Evolutionary conservation across 2,329 filamentous ascomycete genomes (phyloP), one percentile per base, ranked within the genome.

Genomic region (Aspergillus ibericus): DNA sequence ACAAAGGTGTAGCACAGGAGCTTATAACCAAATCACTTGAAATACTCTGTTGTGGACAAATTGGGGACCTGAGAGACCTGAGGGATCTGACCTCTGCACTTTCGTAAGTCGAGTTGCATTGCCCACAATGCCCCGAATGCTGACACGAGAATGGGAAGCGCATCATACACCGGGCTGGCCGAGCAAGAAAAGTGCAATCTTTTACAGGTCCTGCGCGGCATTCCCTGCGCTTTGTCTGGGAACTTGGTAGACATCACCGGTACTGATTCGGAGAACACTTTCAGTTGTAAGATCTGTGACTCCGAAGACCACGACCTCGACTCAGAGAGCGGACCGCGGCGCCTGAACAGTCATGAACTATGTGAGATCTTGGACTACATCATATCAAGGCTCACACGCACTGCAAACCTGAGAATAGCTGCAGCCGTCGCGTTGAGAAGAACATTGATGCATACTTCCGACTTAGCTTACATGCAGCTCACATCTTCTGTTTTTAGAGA

Each of bases 371-470:
- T 82, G 32, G 62, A 77, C n/a, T 68, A 75, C 16, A 68, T 80
- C 42, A 59, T 79, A 36, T 75, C 77, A 7, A 72, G 63, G 32
- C 68, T 81, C 15, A 71, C 75, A 22, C 72, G 78, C 58, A 85
- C 84, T 18, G 82, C 83, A n/a, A 82, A 81, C 47, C 81, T 85
- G 35, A 83, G 91, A 48, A 81, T 96, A 38, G 80, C 86, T 59
- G 87, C 88, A 9, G 91, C 95, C 85, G 75, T 88, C 59, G 83
- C 86, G 3, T 78, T 96, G 50, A 85, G 87, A 64, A 85, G 87
- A 47, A 77, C 95, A 40, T 81, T 90, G 25, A 81, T 83, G 49
- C 92, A 96, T 72, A 86, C 86, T 4, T 77, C 80, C 15, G 81
- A 85, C 53, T 62, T 78, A 0, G 79, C 81, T 3, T 79, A 90